phyloP scores from a whole-genome alignment of 1,139 yeast species.

The Saccharomyces pastorianus region DNA sequence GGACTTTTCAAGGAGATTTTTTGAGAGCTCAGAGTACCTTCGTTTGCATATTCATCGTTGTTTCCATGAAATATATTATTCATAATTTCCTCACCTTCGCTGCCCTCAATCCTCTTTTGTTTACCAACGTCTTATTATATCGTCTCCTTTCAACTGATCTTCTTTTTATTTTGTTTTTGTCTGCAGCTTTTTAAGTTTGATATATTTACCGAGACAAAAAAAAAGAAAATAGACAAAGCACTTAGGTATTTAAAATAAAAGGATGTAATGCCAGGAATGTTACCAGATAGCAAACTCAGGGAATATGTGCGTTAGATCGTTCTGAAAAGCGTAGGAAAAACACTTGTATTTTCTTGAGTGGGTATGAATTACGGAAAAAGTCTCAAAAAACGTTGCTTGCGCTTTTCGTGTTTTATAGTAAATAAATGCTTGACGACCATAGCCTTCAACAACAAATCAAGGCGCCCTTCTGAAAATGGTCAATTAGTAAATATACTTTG shows the following conservation, averaged over 20 bases:
- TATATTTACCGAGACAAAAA: background rate
- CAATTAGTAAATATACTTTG: background rate
- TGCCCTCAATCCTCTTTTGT: background rate
- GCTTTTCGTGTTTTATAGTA: too few relatives aligned
- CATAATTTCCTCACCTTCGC: background rate
- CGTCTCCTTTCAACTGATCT: background rate
- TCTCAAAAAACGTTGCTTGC: too few relatives aligned
- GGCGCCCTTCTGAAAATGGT: background rate
- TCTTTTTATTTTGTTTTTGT: background rate
- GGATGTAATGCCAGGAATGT: too few relatives aligned
- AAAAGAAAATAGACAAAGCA: background rate
- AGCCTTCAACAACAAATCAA: background rate
- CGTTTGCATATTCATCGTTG: background rate
- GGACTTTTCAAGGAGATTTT: slow-evolving; percentile 1
- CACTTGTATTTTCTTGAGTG: too few relatives aligned
- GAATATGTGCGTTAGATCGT: too few relatives aligned
- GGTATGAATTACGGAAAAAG: too few relatives aligned
- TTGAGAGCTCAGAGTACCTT: slow-evolving; percentile 1
- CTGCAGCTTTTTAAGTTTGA: background rate
- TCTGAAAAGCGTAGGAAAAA: too few relatives aligned
- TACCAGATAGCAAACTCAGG: too few relatives aligned
- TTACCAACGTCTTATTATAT: background rate
- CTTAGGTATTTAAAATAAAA: background rate
- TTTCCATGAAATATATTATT: background rate
- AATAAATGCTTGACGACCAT: background rate